These are phyloP conservation scores for Microdochium trichocladiopsis DNA, from an alignment of 2,329 filamentous ascomycete species.

Conservation along the genomic window DNA sequence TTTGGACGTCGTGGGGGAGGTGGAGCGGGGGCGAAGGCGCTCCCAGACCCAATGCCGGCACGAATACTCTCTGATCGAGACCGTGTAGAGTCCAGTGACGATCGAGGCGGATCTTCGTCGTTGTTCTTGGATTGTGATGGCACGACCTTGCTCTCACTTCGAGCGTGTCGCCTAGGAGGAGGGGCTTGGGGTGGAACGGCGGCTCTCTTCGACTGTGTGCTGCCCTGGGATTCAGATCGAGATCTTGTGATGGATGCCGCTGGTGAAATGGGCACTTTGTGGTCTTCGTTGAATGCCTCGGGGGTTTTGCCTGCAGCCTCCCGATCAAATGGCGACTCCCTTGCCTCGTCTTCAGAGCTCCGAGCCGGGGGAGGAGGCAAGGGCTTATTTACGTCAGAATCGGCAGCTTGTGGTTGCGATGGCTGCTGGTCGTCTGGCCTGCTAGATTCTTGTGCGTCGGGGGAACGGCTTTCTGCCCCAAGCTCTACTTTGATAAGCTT, in stretches of 20 bases:
- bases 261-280: constrained; percentile 31
- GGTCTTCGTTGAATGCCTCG: constrained; percentile 26
- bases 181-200: constrained; percentile 42
- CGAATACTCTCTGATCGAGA: constrained; percentile 39
- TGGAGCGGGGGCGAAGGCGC: constrained; percentile 34
- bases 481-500: constrained; percentile 57
- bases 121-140: constrained; percentile 8
- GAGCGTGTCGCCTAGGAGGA: constrained; percentile 38
- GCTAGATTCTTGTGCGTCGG: constrained; percentile 9
- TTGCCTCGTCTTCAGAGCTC: constrained; percentile 37
- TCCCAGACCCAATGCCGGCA: constrained; percentile 23
- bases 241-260: constrained; percentile 25
- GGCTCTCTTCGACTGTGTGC: constrained; percentile 14
- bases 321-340: constrained; percentile 45
- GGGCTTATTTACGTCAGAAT: constrained; percentile 54
- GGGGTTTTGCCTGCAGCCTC: constrained; percentile 46
- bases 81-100: constrained; percentile 41
- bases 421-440: constrained; percentile 4
- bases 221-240: constrained; percentile 19
- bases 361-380: constrained; percentile 47
- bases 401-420: constrained; percentile 24
- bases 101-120: constrained; percentile 34
- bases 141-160: constrained; percentile 5
- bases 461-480: constrained; percentile 22
- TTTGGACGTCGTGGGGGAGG: constrained; percentile 47